Base-by-base conservation (phyloP, 306 rosid genomes). In the Urtica urens region DNA sequence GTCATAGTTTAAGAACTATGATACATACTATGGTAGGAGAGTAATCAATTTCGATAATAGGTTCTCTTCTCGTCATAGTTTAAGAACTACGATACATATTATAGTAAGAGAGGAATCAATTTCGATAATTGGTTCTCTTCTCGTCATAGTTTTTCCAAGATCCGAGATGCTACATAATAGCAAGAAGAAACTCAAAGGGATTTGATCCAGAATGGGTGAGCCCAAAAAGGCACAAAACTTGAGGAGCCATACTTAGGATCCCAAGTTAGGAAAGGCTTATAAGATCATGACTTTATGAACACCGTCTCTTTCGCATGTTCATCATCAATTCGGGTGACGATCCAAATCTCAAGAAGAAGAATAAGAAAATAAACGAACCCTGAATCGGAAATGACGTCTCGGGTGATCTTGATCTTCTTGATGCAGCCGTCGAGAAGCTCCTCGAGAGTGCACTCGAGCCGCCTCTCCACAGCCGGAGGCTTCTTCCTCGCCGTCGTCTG, bases 391-490 rank as follows among this genome's bases (percentile, higher is more conserved):
- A 84, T 76, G 33, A 49, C 82, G 59, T 81, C 80, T 77, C 93
- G 78, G 4, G 82, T 68, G 34, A 81, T 43, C 69, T 63, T 72
- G 59, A 90, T 77, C 73, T 77, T 90, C 66, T 77, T 84, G 26
- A 57, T 52, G 46, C 87, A 62, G 53, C 97, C 97, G 47, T 78
- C 72, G 38, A 80, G 72, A 20, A 90, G 58, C 38, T 84, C 72
- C 73, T 90, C 95, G 1, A 90, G 81, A 11, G 95, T 51, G 71
- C 85, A 74, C 10, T 51, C 54, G 11, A 90, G 78, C 35, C 59
- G 74, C 65, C 53, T 90, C 79, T 84, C 80, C 2, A 84, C 27
- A 1, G 78, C 80, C 3, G 76, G 69, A 20, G 92, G 87, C 67
- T 78, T 84, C 58, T 54, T 79, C 51, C 74, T 65, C 0, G 45